Base-by-base conservation (phyloP, 1,284 basidiomycete genomes). In the Trametes versicolor region DNA sequence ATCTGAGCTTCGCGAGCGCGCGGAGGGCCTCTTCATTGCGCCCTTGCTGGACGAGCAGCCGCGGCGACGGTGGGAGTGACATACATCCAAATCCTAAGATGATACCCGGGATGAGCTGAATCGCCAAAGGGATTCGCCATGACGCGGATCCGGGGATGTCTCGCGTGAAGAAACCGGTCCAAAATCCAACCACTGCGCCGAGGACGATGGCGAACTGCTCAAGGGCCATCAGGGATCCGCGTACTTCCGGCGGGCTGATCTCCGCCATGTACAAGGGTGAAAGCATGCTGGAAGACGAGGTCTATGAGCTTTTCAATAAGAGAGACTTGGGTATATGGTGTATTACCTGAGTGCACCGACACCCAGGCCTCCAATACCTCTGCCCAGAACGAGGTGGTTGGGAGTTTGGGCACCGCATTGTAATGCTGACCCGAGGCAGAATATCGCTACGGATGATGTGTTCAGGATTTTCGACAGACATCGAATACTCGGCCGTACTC, bases 241-340 rank as follows among this genome's bases (percentile, higher is more conserved):
- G 84, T 0, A 92, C 83, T 77, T 94, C 92, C 0, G 92, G 91
- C 17, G 93, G 86, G 66, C 88, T 89, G 50, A 95, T 93, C 77
- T 95, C 93, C 0, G 92, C 89, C 82, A 94, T 93, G 76, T 94
- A 95, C 7, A 95, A 78, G 0, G 91, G 91, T 0, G 88, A 87
- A 17, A 94, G 81, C 87, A 92, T 93, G 70, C 90, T 93, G 59
- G 21, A 41, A 47, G 29, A 36, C 34, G 12, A 3, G 19, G 19
- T 52, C 2, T 27, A 17, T 52, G 1, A 34, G 5, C 4, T 29
- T 6, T 27, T 51, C 2, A 5, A 9, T 45, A 32, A 47, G 29
- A 60, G 15, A 8, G 4, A 4, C 29, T 47, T 34, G 37, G 10
- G 5, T 39, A 23, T 29, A 19, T 6, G 21, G 9, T 25, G 19